A percentile compares a stretch with the other conserved stretches of the same genome.
phyloP scores from a whole-genome alignment of 2,329 filamentous ascomycete species.

The Fusarium piperis region DNA sequence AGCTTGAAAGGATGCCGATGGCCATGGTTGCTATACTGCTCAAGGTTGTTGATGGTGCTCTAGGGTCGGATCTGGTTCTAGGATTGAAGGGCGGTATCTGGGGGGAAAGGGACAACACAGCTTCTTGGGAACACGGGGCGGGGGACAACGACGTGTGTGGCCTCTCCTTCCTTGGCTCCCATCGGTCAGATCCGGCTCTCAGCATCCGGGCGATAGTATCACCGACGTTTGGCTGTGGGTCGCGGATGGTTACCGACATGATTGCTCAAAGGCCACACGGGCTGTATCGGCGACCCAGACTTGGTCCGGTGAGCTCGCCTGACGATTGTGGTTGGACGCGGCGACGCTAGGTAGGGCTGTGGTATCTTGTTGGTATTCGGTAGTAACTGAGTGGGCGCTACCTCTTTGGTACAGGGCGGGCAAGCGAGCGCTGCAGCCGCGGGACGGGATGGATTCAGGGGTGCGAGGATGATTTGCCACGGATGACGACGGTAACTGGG shows the following conservation, averaged over 20 bases:
- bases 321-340: conserved; percentile 41
- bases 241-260: conserved; percentile 30
- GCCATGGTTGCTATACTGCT: conserved; percentile 46
- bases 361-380: conserved; percentile 10
- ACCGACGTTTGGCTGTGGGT: conserved; percentile 43
- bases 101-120: conserved; percentile 38
- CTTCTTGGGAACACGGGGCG: conserved; percentile 37
- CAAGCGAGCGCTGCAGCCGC: not conserved
- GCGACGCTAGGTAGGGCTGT: conserved; percentile 35
- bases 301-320: conserved; percentile 39
- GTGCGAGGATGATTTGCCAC: not conserved
- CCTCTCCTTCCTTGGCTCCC: conserved; percentile 33
- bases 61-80: conserved; percentile 7
- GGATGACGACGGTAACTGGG: not conserved
- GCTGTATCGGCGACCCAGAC: conserved; percentile 34
- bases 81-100: conserved; percentile 14
- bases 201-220: conserved; percentile 43
- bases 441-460: not conserved
- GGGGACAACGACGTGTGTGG: conserved; percentile 38
- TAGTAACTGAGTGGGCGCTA: conserved; percentile 13
- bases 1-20: conserved; percentile 46
- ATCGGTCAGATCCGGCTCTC: conserved; percentile 40
- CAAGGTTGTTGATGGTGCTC: conserved; percentile 21
- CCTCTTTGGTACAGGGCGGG: conserved; percentile 14
- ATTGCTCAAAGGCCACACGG: conserved; percentile 25